Evolutionary conservation across 2,329 filamentous ascomycete genomes (phyloP), one percentile per base, ranked within the genome.

Genomic region (Pestalotiopsis fici): DNA sequence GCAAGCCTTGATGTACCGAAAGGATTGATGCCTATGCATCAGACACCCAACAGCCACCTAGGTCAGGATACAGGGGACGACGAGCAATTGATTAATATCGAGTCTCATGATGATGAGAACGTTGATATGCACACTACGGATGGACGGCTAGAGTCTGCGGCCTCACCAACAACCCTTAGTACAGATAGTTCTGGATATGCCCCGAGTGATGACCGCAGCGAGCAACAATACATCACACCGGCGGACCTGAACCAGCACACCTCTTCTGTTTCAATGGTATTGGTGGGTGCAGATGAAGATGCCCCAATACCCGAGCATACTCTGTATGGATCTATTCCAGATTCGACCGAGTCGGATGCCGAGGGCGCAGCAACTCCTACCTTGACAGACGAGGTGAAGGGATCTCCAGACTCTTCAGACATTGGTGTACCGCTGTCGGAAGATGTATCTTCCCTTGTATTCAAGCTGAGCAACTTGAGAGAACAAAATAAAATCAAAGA

Each of bases 391-490:
- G 61, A 55, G 7, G n/a, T 5, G 18, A 64, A 55, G 39, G n/a
- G 23, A n/a, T n/a, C 47, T 11, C 23, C 59, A 15, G 39, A 25
- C 4, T 31, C 39, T 23, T 21, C 27, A 39, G 61, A 55, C 15
- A 31, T 55, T 15, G 6, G 39, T 28, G 28, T 43, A n/a, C 18
- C 63, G 3, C 7, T 54, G 3, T n/a, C 63, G 12, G 62, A 21
- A n/a, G 63, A 65, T 47, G 31, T 61, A 2, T 39, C 23, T 4
- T 43, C 66, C 27, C 39, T 65, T 1, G 50, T 66, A 4, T 18
- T 70, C 9, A 66, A 74, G 59, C 28, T 74, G 9, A 64, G 47
- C 11, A 67, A 74, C 60, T 39, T 74, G 7, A 64, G 43, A 3
- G 67, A 74, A 59, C 64, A 59, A 39, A 68, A 55, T 3, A 65